These are phyloP conservation scores for Fraxinus velutina DNA, from an alignment of 305 asterid genomes.

Conservation along the genomic window DNA sequence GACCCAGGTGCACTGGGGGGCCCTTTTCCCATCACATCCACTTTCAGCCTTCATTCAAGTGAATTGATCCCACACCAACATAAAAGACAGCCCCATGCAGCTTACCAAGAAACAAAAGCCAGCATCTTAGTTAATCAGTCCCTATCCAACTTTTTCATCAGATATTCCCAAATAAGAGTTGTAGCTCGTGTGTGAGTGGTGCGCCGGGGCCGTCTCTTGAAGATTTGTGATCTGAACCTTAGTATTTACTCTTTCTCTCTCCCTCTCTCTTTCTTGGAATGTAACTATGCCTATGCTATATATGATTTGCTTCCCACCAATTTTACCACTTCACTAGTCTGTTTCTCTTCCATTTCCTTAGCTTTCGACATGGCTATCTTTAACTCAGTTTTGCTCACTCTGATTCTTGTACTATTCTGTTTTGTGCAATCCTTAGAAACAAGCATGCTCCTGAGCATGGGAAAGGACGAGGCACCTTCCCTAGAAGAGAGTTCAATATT, in stretches of 20 bases:
- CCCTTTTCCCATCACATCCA: not conserved
- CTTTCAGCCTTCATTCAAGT: not conserved
- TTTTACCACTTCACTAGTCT: not conserved
- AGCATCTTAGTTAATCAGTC: conserved; percentile 30
- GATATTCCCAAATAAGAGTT: conserved; percentile 21
- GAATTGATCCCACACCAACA: not conserved
- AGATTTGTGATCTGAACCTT: not conserved
- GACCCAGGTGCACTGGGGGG: not conserved
- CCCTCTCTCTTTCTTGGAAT: not conserved
- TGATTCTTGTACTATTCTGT: conserved; percentile 12
- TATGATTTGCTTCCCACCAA: not conserved
- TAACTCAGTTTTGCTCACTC: not conserved
- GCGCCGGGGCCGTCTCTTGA: not conserved
- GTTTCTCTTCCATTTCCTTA: not conserved
- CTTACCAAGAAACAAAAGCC: conserved; percentile 13
- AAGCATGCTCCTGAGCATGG: conserved; percentile 26
- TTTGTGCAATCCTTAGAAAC: conserved; percentile 26
- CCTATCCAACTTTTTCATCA: conserved; percentile 26
- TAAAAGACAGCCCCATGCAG: not conserved
- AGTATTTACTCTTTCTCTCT: not conserved
- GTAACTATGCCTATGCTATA: not conserved
- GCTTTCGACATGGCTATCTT: conserved; percentile 16
- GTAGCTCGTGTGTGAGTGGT: conserved; percentile 1
- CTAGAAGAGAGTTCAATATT: not conserved
- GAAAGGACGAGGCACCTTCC: not conserved